Evolutionary conservation across 2,329 filamentous ascomycete species (phyloP), one percentile per base, ranked within the genome.

Genomic region (Epichloe hybrida): DNA sequence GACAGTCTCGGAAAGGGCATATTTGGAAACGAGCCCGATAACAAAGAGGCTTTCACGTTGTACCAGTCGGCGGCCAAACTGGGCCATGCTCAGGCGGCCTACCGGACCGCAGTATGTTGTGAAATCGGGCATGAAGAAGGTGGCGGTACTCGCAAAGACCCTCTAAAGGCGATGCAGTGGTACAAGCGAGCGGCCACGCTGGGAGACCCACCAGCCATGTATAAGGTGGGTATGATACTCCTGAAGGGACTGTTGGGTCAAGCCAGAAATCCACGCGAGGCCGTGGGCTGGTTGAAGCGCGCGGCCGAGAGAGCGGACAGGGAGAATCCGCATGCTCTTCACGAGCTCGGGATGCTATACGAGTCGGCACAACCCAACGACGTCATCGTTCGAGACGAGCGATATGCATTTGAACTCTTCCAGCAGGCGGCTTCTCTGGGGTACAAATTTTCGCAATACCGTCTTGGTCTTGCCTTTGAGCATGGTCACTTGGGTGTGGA

Each of bases 151-250:
- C 82, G 88, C 52, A 86, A 85, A 59, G 93, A 98, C 62, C 88
- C 88, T 0, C 69, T 91, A 57, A 97, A 97, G 69, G 91, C 93
- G 1, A 90, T 97, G 20, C 91, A 97, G 66, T 98, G 93, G 93
- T 98, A 98, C 68, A 89, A 91, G 65, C 86, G 90, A 42, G 89
- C 93, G 6, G 91, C 93, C 11, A 84, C 85, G 12, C 74, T 97
- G 3, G 91, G 93, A 3, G 91, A 98, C 62, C 84, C 86, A 2
- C 86, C 91, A 0, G 93, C 90, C 34, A 95, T 97, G 88, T 98
- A 96, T 72, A 98, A 98, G 69, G 82, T 97, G 68, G 93, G 93
- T 52, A 95, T 96, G 84, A 95, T 98, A 57, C 72, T 88, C 54
- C 78, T 97, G 50, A 97, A 97, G 67, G 93, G 91, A 11, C 74